Percentiles rank a stretch among this genome's conserved stretches.
Conservation (phyloP, 2,329 filamentous ascomycete genomes). For the Ophiostoma tasmaniense region DNA sequence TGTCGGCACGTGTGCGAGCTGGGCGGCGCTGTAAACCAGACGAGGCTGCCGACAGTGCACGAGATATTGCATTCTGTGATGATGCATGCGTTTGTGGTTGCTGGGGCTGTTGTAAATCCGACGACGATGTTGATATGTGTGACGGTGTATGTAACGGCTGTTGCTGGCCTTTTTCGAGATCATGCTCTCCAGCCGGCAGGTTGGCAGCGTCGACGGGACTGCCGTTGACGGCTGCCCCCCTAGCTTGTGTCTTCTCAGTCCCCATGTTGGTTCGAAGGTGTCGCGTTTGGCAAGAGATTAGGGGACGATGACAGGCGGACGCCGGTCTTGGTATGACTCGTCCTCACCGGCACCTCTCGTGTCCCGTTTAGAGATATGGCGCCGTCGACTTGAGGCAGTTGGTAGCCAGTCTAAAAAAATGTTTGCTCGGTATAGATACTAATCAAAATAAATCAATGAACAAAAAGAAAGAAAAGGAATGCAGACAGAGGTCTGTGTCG, state of each 20-base stretch:
- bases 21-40: not conserved
- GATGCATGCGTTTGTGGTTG: not conserved
- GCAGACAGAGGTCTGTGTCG: not conserved
- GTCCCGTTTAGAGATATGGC: not conserved
- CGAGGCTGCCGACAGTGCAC: conserved; percentile 5
- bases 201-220: not conserved
- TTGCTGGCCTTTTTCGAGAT: not conserved
- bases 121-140: not conserved
- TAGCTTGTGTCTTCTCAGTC: not conserved
- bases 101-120: not conserved
- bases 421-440: not conserved
- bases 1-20: not conserved
- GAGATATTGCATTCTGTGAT: not conserved
- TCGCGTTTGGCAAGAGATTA: not conserved
- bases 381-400: not conserved
- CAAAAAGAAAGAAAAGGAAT: not conserved
- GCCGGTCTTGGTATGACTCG: not conserved
- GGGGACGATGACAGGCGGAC: not conserved
- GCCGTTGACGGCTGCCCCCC: not conserved
- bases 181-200: not conserved
- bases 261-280: not conserved
- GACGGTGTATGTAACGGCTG: not conserved
- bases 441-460: not conserved
- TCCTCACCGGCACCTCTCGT: not conserved
- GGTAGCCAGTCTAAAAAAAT: not conserved